These are phyloP conservation scores for Penicillium nucicola DNA, from an alignment of 495 filamentous ascomycete genomes.

Conservation along the genomic window DNA sequence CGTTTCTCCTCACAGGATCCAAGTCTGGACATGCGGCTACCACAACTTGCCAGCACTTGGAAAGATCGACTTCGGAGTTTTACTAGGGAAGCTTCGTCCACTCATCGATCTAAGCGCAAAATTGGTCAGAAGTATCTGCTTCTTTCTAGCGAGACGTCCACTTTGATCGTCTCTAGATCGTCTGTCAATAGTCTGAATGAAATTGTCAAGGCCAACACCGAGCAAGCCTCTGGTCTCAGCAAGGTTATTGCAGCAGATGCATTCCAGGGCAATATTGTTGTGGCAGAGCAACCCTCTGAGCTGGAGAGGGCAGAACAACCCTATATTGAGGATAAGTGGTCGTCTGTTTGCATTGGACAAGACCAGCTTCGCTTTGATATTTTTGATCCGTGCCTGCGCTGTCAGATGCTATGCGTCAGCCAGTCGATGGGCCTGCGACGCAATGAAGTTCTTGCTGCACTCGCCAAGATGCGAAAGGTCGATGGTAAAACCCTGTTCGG, in stretches of 20 bases:
- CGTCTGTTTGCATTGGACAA: conserved; percentile 33
- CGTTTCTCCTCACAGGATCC: conserved; percentile 65
- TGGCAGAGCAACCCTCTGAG: conserved; percentile 49
- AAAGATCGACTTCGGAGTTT: conserved; percentile 5
- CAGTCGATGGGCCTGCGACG: conserved; percentile 76
- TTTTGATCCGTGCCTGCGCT: conserved; percentile 78
- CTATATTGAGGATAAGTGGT: conserved; percentile 54
- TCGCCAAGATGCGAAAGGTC: conserved; percentile 79
- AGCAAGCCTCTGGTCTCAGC: conserved; percentile 12
- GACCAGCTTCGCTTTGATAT: conserved; percentile 55
- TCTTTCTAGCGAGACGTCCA: conserved; percentile 88
- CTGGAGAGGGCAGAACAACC: conserved; percentile 45
- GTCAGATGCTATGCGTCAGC: conserved; percentile 94
- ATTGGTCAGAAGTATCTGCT: conserved; percentile 55
- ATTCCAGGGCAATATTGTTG: conserved; percentile 81
- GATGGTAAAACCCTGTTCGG: conserved; percentile 86
- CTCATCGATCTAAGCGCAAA: conserved; percentile 33
- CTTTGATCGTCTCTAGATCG: conserved; percentile 75
- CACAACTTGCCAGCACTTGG: conserved; percentile 13
- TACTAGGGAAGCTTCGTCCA: conserved; percentile 24
- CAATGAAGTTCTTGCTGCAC: conserved; percentile 82
- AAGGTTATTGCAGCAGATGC: conserved; percentile 65
- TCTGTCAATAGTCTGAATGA: conserved; percentile 77
- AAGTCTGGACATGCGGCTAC: conserved; percentile 58
- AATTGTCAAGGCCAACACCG: conserved; percentile 54